phyloP scores from a whole-genome alignment of 805 yeast species.

The Saturnispora hagleri region DNA sequence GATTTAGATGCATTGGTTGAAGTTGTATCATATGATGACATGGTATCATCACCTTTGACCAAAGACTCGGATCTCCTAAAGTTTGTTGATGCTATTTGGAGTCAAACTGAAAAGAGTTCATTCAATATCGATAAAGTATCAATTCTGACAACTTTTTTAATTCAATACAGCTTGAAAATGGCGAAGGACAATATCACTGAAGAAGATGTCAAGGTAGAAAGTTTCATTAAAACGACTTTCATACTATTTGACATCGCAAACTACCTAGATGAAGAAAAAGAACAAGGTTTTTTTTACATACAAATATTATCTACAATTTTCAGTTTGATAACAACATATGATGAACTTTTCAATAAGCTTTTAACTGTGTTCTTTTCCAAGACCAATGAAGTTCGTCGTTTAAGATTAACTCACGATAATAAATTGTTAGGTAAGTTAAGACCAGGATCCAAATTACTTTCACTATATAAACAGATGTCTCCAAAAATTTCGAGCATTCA shows the following conservation, averaged over 20 bases:
- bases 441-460: slow-evolving; percentile 26
- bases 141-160: slow-evolving; percentile 1
- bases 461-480: slow-evolving; percentile 21
- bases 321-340: background rate
- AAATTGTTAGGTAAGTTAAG: slow-evolving; percentile 23
- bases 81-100: background rate
- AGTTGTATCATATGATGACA: background rate
- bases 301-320: background rate
- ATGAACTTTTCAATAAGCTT: slow-evolving; percentile 1
- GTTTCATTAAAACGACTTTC: background rate
- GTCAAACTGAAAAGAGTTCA: background rate
- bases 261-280: background rate
- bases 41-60: background rate
- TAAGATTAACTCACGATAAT: slow-evolving; percentile 19
- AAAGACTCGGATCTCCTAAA: background rate
- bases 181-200: background rate
- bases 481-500: slow-evolving; percentile 16
- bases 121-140: slow-evolving; percentile 1
- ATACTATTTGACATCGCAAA: background rate
- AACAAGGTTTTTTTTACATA: background rate
- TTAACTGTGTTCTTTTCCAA: slow-evolving; percentile 18
- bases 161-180: background rate
- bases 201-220: background rate
- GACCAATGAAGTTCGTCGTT: slow-evolving; percentile 11
- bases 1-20: background rate